phyloP scores from a whole-genome alignment of 192 early-diverging fungal species.

The Backusella westeae region DNA sequence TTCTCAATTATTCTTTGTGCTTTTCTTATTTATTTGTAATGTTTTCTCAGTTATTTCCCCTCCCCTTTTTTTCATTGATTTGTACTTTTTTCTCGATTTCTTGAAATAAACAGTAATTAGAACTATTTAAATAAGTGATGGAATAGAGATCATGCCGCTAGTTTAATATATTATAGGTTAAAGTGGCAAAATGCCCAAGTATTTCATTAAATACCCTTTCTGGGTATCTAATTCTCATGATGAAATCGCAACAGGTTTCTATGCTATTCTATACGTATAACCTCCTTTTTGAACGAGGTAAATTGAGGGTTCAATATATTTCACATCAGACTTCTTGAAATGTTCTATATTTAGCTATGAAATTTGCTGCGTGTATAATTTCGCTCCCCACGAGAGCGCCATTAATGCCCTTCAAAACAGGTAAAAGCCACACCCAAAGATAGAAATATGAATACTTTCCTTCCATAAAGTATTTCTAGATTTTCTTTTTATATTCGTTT shows the following conservation, averaged over 20 bases:
- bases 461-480: neutral
- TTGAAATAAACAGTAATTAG: conserved; percentile 28
- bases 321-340: neutral
- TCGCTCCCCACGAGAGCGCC: neutral
- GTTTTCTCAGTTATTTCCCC: no score
- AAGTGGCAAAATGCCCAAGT: no score
- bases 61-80: no score
- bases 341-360: neutral
- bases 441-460: neutral
- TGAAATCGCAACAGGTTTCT: neutral
- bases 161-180: no score
- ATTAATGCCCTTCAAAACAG: neutral
- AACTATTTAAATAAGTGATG: no score
- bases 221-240: neutral
- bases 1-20: no score
- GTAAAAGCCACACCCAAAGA: neutral
- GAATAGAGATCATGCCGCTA: no score
- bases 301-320: neutral
- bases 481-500: neutral
- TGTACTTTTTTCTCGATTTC: no score
- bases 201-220: neutral
- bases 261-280: neutral
- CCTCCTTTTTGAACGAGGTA: neutral
- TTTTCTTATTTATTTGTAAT: no score
- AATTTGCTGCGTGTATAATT: neutral